Evolutionary conservation across 176 grass and related monocot species (phyloP).

Genomic region (Canna indica): DNA sequence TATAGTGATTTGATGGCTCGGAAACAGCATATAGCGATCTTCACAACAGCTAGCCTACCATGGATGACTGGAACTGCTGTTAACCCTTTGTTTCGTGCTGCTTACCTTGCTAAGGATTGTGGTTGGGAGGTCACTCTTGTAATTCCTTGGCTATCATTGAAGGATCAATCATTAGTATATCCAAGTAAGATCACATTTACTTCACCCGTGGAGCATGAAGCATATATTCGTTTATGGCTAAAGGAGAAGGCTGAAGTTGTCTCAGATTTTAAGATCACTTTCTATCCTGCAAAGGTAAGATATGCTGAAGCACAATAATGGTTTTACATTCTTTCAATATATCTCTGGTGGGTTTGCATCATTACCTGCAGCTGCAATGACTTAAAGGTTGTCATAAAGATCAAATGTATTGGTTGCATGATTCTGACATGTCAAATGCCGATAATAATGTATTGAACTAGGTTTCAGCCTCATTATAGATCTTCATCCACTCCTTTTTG

Average conservation of each 20-base stretch:
- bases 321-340: not conserved
- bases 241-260: conserved; percentile 51
- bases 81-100: conserved; percentile 83
- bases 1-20: conserved; percentile 31
- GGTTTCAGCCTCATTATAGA: not conserved
- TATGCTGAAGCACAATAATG: not conserved
- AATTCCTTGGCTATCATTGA: conserved; percentile 74
- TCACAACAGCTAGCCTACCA: conserved; percentile 84
- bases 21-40: conserved; percentile 64
- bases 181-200: conserved; percentile 73
- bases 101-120: conserved; percentile 68
- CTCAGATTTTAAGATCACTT: conserved; percentile 53
- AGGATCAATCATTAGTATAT: conserved; percentile 76
- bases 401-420: not conserved
- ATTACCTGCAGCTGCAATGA: not conserved
- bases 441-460: not conserved
- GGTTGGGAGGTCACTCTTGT: conserved; percentile 62
- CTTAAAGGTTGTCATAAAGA: not conserved
- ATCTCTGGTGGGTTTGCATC: not conserved
- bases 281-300: conserved; percentile 87
- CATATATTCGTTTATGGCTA: conserved; percentile 64
- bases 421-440: not conserved
- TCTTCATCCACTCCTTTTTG: not conserved
- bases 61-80: conserved; percentile 98
- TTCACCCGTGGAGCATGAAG: conserved; percentile 57